Base-by-base conservation (phyloP, 192 early-diverging fungal genomes). In the Backusella macrospora region DNA sequence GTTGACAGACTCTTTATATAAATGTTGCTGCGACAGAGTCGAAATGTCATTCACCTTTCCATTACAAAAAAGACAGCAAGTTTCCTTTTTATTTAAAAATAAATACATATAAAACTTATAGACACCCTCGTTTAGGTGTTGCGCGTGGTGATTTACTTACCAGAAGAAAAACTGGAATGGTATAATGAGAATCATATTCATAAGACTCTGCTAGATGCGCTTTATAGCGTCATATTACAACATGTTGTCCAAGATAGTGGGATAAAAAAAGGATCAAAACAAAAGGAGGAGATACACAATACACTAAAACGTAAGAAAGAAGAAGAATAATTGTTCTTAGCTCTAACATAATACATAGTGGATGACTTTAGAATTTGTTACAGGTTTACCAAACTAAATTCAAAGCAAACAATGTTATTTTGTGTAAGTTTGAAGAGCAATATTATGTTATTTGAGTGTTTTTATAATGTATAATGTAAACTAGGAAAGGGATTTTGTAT, bases 401-500 rank as follows among this genome's bases (percentile, higher is more conserved):
- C 66, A 26, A 42, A 46, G 10, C 66, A 68, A 68, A 46, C 66
- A 18, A 9, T 68, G 21, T 43, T 68, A 8, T n/a, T 23, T 7
- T 29, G 39, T 21, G 66, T 68, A 47, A 46, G 44, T 29, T 5
- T 12, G 10, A 4, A 10, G 8, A 18, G 0, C 7, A 18, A 39
- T 0, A 42, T 65, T 8, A 8, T 43, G 40, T 43, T 38, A 37
- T 63, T 63, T 14, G 34, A 63, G 6, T 5, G 3, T 6, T 37
- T 45, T 26, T 67, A 1, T 26, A n/a, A n/a, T n/a, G n/a, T n/a
- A n/a, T n/a, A n/a, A 23, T 55, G 18, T 10, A 9, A 43, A 13
- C 21, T 67, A 68, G 66, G 66, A 68, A 68, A 68, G 21, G 26
- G 66, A 68, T 46, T 68, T 68, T 42, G 42, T 26, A 10, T 68